Evolutionary conservation across 257 asterid genomes (phyloP), one percentile per base, ranked within the genome.

Genomic region (Henckelia pumila): DNA sequence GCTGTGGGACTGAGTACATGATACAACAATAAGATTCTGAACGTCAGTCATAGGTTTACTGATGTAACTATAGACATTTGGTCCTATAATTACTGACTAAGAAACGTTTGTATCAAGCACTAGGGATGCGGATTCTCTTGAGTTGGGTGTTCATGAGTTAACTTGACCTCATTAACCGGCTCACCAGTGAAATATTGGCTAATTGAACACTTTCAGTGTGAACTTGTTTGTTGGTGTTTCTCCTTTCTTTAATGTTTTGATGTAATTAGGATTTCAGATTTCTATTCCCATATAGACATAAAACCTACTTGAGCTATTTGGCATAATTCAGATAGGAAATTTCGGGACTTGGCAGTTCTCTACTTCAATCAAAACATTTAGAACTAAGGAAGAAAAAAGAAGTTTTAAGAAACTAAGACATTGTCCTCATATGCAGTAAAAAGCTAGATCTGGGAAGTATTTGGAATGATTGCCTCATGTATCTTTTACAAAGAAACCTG

Each of bases 81-180:
- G n/a, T 6, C 37, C 37, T 32, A 32, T 6, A 32, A 6, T 32
- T 32, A 32, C 37, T 32, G 58, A 30, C 16, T 56, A n/a, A 28
- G 60, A 37, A 73, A 55, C 26, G 61, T 25, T 47, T 62, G 22
- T 19, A 8, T n/a, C 26, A 21, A 67, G 26, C 37, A 55, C 14
- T 50, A 68, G 21, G 65, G 66, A 28, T 14, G 23, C 30, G 7
- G 21, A 22, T 16, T 26, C 49, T 61, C 52, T 26, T 62, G 40
- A 35, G 24, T 10, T 53, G 68, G 53, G n/a, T 23, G 64, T 49
- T 49, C 56, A 63, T n/a, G 49, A 56, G 25, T 63, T 53, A n/a
- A 55, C n/a, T 53, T 44, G 37, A 40, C 63, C 33, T 14, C 29
- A 35, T 55, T 61, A 66, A 25, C 56, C 7, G 52, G 44, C 56